Evolutionary conservation across 148 eudicot species (phyloP), one percentile per base, ranked within the genome.

Genomic region (Selenicereus undatus): DNA sequence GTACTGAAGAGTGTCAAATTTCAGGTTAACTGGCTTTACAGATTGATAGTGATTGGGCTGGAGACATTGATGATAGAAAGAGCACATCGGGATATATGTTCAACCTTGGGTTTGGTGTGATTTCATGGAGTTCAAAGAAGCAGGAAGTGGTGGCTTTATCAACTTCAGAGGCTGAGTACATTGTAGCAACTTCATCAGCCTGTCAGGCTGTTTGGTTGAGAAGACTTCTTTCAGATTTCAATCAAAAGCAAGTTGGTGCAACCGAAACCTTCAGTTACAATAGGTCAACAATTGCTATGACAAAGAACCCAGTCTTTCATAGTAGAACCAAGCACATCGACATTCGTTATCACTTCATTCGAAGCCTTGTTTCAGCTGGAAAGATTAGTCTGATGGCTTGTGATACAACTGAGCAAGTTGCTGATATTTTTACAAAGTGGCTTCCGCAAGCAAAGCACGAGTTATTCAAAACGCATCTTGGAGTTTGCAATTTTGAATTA

Each of bases 51-150:
- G 64, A 50, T 76, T 68, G 35, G 11, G 72, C 35, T 22, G 72
- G 72, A 14, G 14, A n/a, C n/a, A 1, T 68, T 11, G 16, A 68
- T 22, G 72, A 68, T 29, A 5, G 72, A 21, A 58, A 58, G 64
- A 58, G 64, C 64, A 58, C 18, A 14, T 58, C 64, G 4, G 17
- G 77, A 17, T 30, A 50, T 74, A 17, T 66, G 17, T 78, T 81
- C 42, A 35, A 48, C 11, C 22, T 85, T 0, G 75, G 76, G 2
- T 72, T 45, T 2, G 77, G 36, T 11, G 81, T 64, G 1, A 35
- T 84, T 16, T 27, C 86, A 29, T 82, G 79, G 82, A 78, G 82
- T 22, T 85, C 64, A 42, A 78, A 73, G 78, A 82, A 76, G 73
- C 79, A 70, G 74, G 81, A 8, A 13, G 66, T 7, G 69, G 10